phyloP scores from a whole-genome alignment of 192 early-diverging fungal species.

The Coemansia sp. region DNA sequence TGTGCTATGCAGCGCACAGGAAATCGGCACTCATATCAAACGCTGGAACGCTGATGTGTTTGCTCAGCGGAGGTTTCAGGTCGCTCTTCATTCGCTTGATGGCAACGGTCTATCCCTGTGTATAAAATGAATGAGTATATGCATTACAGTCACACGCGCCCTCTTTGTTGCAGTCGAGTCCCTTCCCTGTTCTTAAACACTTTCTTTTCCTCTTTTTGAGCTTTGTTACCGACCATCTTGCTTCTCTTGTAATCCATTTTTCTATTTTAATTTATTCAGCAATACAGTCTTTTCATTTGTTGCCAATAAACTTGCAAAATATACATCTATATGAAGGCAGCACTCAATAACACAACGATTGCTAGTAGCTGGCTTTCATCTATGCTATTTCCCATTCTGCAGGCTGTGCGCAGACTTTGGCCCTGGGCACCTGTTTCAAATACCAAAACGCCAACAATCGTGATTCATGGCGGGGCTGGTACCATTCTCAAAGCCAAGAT shows the following conservation, averaged over 20 bases:
- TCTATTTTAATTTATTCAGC: too few relatives aligned
- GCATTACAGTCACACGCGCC: neutral
- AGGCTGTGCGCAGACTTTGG: neutral
- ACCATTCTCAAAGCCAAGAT: slow-evolving; percentile 30
- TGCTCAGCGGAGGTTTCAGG: slow-evolving; percentile 9
- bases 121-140: neutral
- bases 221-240: too few relatives aligned
- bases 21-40: slow-evolving; percentile 9
- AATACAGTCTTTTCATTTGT: too few relatives aligned
- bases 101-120: slow-evolving; percentile 3
- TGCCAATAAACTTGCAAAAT: too few relatives aligned
- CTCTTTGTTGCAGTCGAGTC: too few relatives aligned
- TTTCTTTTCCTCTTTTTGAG: too few relatives aligned
- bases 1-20: slow-evolving; percentile 11
- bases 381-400: neutral
- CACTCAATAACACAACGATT: too few relatives aligned
- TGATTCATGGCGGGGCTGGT: slow-evolving; percentile 35
- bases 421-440: neutral
- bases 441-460: slow-evolving; percentile 16
- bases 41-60: slow-evolving; percentile 22
- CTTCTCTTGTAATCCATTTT: too few relatives aligned
- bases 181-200: too few relatives aligned
- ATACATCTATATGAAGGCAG: too few relatives aligned
- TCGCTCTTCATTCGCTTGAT: slow-evolving; percentile 8
- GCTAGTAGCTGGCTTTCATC: neutral